Base-by-base conservation (phyloP, 768 basidiomycete species). In the Dendrothele bispora region DNA sequence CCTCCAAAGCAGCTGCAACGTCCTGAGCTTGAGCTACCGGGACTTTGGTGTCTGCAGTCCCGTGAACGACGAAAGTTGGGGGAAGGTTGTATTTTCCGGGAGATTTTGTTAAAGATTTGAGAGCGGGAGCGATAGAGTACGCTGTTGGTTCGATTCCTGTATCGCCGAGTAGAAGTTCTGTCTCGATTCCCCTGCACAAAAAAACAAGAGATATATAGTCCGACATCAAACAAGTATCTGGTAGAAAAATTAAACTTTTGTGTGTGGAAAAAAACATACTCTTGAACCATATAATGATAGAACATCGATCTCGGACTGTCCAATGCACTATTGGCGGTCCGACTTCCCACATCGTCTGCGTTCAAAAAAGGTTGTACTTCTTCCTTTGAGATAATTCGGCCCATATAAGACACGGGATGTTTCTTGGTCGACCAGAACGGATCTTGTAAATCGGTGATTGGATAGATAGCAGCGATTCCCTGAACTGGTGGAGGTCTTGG, bases 271-370 rank as follows among this genome's bases (percentile, higher is more conserved):
- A 15, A 12, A 2, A 55, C 68, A 37, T 39, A 69, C 69, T 70
- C 70, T 55, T 72, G 71, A 10, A 72, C 57, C 70, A 71, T 72
- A 48, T 68, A 72, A 41, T 52, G 50, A 48, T 72, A 72, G 41
- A 70, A 69, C 15, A 71, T 56, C 21, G 60, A 44, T 24, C 71
- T 51, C 29, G 47, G 50, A 21, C 58, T 62, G 14, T 68, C 64
- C 26, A 52, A 11, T 1, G 58, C 50, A 0, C 62, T 57, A 34
- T 43, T 62, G 2, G 57, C 51, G 8, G 59, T 57, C 51, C 65
- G 65, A 47, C 46, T 47, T 28, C 14, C n/a, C 26, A 47, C 40
- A 4, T 52, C 55, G 2, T 54, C 36, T 0, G 69, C 66, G 46
- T 71, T 55, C 12, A 68, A 29, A 39, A 65, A 72, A 5, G 60